Evolutionary conservation across 2,329 filamentous ascomycete genomes (phyloP).

Genomic region (Ilyonectria sp.): DNA sequence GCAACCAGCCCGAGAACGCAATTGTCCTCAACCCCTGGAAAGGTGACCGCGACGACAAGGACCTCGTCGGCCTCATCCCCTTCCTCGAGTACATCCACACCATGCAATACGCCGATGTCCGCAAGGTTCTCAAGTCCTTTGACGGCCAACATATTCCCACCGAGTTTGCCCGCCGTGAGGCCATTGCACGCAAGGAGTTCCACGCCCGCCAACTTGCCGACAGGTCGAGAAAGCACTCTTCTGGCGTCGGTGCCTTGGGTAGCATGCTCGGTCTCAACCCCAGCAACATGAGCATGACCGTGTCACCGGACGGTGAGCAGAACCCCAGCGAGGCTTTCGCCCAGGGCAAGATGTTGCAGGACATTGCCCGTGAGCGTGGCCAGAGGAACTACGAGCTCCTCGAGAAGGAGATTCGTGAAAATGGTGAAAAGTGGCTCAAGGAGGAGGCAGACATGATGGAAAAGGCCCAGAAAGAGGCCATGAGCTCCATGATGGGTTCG

Average conservation of each 20-base stretch:
- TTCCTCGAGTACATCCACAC: slow-evolving; percentile 98
- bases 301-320: slow-evolving; percentile 75
- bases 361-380: slow-evolving; percentile 92
- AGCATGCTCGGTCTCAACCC: slow-evolving; percentile 85
- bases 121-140: slow-evolving; percentile 88
- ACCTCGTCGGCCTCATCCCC: slow-evolving; percentile 90
- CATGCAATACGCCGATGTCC: slow-evolving; percentile 91
- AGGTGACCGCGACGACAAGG: slow-evolving; percentile 85
- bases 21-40: slow-evolving; percentile 93
- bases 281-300: slow-evolving; percentile 73
- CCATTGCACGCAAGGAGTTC: slow-evolving; percentile 87
- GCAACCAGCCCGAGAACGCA: slow-evolving; percentile 95
- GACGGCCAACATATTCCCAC: slow-evolving; percentile 90
- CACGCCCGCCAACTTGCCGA: slow-evolving; percentile 82
- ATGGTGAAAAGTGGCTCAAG: slow-evolving; percentile 95
- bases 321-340: slow-evolving; percentile 83
- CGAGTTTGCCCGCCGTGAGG: slow-evolving; percentile 92
- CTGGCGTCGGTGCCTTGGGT: slow-evolving; percentile 78
- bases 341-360: slow-evolving; percentile 97
- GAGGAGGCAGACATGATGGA: slow-evolving; percentile 92
- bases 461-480: slow-evolving; percentile 89
- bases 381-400: slow-evolving; percentile 91
- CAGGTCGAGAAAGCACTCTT: slow-evolving; percentile 70
- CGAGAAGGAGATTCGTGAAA: slow-evolving; percentile 91
- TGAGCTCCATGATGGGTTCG: slow-evolving; percentile 91